Base-by-base conservation (phyloP, 164 flowering plant genomes). In the Cinnamomum micranthum region DNA sequence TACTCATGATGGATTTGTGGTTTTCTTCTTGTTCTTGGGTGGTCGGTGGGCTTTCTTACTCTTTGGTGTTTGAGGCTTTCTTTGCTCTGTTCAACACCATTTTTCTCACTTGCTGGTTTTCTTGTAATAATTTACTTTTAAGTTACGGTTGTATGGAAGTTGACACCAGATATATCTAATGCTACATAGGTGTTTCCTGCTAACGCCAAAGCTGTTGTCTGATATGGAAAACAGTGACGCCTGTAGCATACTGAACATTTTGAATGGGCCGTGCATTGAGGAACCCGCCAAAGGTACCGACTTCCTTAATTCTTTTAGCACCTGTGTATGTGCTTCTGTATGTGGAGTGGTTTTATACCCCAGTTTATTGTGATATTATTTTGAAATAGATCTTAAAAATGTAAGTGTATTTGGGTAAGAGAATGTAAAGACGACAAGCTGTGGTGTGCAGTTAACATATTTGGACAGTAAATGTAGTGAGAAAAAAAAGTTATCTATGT, bases 221-320 rank as follows among this genome's bases (percentile, higher is more conserved):
- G 86, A 89, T 77, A 82, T 94, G 73, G 89, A 85, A 51, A 92
- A 90, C 81, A 85, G 97, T 71, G 93, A 94, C 47, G 90, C 90
- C 4, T 91, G 97, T 74, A 90, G 88, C 83, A 80, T 91, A 77
- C 81, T 94, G 47, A 87, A 85, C 71, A 83, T 94, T 64, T 91
- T 94, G 97, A 92, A 92, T 76, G 97, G 98, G 0, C 97, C 98
- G 68, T 91, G 97, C 95, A 90, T 91, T 71, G 86, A 85, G 74
- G 82, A 87, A 81, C 87, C 95, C 20, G 79, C 95, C 2, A 82
- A 87, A 87, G 94, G 98, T 92, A 75, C 7, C 73, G 35, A 35
- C 17, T 20, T 67, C 11, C 20, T 27, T 47, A 22, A 22, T 65
- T 66, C 35, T 63, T 22, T 52, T 73, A 23, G 24, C 12, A 47